These are phyloP conservation scores for Rhodotorula toruloides DNA, from an alignment of 768 basidiomycete species.

Conservation along the genomic window DNA sequence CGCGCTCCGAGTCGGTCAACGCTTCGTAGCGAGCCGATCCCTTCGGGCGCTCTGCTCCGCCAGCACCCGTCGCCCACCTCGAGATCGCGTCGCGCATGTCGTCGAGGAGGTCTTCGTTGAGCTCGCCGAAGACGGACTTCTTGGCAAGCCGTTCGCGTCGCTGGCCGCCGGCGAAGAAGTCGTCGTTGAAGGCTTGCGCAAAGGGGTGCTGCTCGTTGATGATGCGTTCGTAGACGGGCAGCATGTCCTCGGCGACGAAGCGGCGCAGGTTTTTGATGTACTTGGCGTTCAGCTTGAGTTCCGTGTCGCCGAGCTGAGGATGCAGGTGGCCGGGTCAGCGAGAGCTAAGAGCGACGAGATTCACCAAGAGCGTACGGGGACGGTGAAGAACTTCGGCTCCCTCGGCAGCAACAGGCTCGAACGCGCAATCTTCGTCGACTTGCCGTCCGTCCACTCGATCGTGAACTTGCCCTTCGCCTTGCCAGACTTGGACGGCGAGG, in stretches of 20 bases:
- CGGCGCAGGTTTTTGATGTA: neutral
- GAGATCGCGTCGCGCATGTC: neutral
- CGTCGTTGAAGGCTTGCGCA: neutral
- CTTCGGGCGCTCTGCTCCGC: neutral
- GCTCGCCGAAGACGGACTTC: constrained; percentile 18
- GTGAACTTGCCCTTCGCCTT: constrained; percentile 14
- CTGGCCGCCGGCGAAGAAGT: constrained; percentile 13
- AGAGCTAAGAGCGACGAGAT: too few relatives aligned
- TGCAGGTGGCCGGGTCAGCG: neutral
- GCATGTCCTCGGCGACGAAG: neutral
- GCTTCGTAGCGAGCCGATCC: constrained; percentile 19
- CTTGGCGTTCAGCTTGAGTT: neutral
- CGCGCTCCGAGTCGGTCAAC: neutral
- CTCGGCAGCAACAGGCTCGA: constrained; percentile 1
- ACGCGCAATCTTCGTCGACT: neutral
- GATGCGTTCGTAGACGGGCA: neutral
- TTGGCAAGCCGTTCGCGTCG: constrained; percentile 8
- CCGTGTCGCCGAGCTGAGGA: constrained; percentile 13
- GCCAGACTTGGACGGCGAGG: neutral
- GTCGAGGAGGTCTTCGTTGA: neutral
- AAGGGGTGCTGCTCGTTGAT: constrained; percentile 1
- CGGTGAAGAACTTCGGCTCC: constrained; percentile 4
- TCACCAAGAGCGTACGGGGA: neutral
- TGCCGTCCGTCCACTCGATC: constrained; percentile 4
- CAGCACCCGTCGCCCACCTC: neutral